These are phyloP conservation scores for Candida nitratophila DNA, from an alignment of 805 yeast species.

Conservation along the genomic window DNA sequence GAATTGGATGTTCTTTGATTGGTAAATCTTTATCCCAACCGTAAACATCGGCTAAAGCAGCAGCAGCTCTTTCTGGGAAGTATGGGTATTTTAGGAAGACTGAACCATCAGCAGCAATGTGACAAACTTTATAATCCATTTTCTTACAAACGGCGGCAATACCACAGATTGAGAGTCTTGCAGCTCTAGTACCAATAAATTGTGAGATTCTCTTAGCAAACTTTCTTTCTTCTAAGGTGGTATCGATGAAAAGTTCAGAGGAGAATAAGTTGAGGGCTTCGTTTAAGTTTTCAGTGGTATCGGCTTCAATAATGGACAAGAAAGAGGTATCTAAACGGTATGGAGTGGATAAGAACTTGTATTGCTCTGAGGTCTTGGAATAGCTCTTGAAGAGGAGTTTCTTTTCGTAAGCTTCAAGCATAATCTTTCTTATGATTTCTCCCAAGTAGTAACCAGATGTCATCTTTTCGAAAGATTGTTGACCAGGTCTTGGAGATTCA, in stretches of 20 bases:
- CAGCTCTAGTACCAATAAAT: conserved; percentile 87
- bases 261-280: conserved; percentile 68
- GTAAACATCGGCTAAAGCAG: conserved; percentile 85
- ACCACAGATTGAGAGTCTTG: conserved; percentile 93
- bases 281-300: conserved; percentile 77
- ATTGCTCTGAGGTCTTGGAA: conserved; percentile 40
- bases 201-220: conserved; percentile 78
- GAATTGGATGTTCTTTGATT: conserved; percentile 64
- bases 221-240: conserved; percentile 78
- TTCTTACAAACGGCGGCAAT: conserved; percentile 92
- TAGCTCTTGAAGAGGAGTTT: conserved; percentile 62
- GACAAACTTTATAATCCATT: conserved; percentile 71
- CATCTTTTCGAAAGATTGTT: conserved; percentile 97
- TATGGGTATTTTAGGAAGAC: conserved; percentile 92
- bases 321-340: conserved; percentile 85
- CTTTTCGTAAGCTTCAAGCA: conserved; percentile 64
- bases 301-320: conserved; percentile 83
- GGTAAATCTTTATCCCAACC: conserved; percentile 53
- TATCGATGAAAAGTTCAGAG: conserved; percentile 49
- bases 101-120: conserved; percentile 97
- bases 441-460: conserved; percentile 96
- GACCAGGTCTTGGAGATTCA: conserved; percentile 95
- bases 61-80: conserved; percentile 89
- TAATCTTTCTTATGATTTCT: conserved; percentile 76
- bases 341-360: conserved; percentile 52